Conservation (phyloP, 805 yeast genomes). For the Cyberlindnera samutprakarnensis region DNA sequence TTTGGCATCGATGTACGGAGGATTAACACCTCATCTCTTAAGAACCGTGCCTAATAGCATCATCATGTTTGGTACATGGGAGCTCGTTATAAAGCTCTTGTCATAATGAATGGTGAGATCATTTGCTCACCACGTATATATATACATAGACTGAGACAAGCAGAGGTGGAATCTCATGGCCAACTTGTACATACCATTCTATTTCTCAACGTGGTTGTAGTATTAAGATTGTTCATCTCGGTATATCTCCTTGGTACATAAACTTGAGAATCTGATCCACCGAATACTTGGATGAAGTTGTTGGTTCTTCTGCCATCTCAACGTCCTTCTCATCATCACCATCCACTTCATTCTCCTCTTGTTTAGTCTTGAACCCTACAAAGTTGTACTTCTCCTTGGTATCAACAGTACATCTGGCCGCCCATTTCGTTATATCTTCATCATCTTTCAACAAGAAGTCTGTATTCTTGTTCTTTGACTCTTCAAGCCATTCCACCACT, state of each 20-base stretch:
- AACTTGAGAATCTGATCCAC: conserved; percentile 35
- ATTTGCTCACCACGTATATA: neutral
- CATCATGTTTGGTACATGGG: conserved; percentile 99
- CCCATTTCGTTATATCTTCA: conserved; percentile 68
- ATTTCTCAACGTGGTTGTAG: too few relatives aligned
- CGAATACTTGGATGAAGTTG: conserved; percentile 17
- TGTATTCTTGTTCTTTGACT: conserved; percentile 28
- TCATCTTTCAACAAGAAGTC: conserved; percentile 29
- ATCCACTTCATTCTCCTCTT: conserved; percentile 4
- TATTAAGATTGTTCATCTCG: conserved; percentile 5
- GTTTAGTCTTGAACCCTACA: conserved; percentile 49
- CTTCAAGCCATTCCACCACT: conserved; percentile 75
- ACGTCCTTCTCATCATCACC: conserved; percentile 6
- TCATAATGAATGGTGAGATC: conserved; percentile 23
- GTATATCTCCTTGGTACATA: conserved; percentile 36
- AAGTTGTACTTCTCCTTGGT: conserved; percentile 50
- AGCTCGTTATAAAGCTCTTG: conserved; percentile 57
- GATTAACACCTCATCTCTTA: conserved; percentile 91
- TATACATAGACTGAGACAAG: neutral
- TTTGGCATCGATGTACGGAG: conserved; percentile 88
- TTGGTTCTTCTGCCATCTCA: conserved; percentile 4
- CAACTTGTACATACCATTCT: too few relatives aligned
- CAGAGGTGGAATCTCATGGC: neutral
- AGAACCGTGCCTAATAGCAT: conserved; percentile 97
- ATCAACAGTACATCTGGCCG: conserved; percentile 45